Percentiles rank a stretch among this genome's conserved stretches.
phyloP scores from a whole-genome alignment of 2,329 filamentous ascomycete species.

The Colletotrichum caudatum region DNA sequence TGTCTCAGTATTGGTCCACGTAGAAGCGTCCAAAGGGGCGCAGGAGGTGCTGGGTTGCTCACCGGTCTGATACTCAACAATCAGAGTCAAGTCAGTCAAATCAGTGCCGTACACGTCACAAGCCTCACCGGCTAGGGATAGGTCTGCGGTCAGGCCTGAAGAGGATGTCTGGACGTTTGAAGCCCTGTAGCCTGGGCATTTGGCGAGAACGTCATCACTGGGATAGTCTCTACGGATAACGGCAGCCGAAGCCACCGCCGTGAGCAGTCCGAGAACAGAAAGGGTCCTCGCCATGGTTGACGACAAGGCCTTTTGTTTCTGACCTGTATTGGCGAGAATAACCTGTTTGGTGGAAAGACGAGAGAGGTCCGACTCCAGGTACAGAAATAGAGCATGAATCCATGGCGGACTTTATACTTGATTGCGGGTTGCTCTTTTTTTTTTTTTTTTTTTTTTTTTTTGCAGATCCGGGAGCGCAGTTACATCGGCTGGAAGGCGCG shows the following conservation, averaged over 20 bases:
- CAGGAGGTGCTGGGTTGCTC: background rate
- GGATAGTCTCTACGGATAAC: conserved; percentile 36
- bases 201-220: conserved; percentile 32
- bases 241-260: conserved; percentile 28
- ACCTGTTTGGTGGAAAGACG: background rate
- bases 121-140: conserved; percentile 44
- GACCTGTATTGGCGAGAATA: conserved; percentile 8
- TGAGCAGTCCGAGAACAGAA: conserved; percentile 29
- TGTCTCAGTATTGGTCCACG: background rate
- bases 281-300: conserved; percentile 28
- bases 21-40: background rate
- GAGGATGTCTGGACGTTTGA: conserved; percentile 67
- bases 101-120: conserved; percentile 46
- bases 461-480: conserved; percentile 22
- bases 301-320: conserved; percentile 10
- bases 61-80: conserved; percentile 51
- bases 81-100: conserved; percentile 46
- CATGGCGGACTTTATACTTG: conserved; percentile 23
- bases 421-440: background rate
- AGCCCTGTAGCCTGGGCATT: conserved; percentile 60
- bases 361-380: background rate
- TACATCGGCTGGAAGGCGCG: conserved; percentile 11
- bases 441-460: background rate
- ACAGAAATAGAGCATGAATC: conserved; percentile 7
- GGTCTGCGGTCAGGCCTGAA: conserved; percentile 64